A percentile compares a stretch with the other conserved stretches of the same genome.
phyloP scores from a whole-genome alignment of 371 early-diverging fungal genomes.

The Parasitella parasitica region DNA sequence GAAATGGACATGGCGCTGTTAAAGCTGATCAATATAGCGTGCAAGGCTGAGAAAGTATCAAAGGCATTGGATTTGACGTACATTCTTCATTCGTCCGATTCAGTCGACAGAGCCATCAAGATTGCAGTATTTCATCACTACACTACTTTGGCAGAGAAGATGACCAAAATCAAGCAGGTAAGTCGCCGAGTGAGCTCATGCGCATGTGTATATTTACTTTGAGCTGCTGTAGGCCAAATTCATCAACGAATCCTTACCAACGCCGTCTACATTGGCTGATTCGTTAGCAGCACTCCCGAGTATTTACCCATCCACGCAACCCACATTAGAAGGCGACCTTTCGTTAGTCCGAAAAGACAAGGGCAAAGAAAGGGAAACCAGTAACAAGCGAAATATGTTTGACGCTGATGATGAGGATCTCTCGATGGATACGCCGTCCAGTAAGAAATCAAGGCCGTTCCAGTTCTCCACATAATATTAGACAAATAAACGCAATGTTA shows the following conservation, averaged over 20 bases:
- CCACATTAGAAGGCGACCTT: constrained; percentile 6
- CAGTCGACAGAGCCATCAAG: constrained; percentile 80
- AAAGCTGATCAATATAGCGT: constrained; percentile 75
- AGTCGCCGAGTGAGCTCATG: no score
- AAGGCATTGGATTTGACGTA: constrained; percentile 76
- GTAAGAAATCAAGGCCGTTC: constrained; percentile 8
- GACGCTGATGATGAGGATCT: background rate
- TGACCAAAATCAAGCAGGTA: constrained; percentile 75
- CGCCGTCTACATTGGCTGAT: constrained; percentile 2
- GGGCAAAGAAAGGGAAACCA: background rate
- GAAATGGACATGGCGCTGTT: constrained; percentile 81
- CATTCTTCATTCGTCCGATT: constrained; percentile 53
- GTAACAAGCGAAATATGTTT: background rate
- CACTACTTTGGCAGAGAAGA: constrained; percentile 73
- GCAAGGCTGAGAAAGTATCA: constrained; percentile 67
- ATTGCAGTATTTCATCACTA: constrained; percentile 71
- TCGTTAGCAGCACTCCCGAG: background rate
- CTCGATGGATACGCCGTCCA: background rate
- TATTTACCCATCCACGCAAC: constrained; percentile 1
- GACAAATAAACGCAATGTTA: background rate
- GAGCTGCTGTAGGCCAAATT: constrained; percentile 12
- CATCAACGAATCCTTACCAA: background rate
- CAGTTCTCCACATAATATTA: background rate
- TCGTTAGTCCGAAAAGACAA: background rate
- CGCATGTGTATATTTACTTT: background rate